Evolutionary conservation across 441 rosid species (phyloP), one percentile per base, ranked within the genome.

Genomic region (Hura crepitans): DNA sequence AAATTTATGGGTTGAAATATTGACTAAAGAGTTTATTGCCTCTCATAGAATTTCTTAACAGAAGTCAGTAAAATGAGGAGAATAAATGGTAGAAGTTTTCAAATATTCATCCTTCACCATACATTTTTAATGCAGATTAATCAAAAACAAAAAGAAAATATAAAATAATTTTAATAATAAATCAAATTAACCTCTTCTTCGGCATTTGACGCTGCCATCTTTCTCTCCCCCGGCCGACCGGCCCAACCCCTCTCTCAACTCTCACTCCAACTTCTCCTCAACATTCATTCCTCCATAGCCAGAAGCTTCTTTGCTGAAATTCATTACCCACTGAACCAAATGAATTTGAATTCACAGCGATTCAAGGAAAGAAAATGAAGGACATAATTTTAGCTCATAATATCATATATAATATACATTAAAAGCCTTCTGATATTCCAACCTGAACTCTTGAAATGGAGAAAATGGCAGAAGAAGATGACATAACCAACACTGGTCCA

Each of bases 1-100:
- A n/a, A n/a, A n/a, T n/a, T n/a, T n/a, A n/a, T n/a, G n/a, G n/a
- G n/a, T n/a, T n/a, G n/a, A n/a, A n/a, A 13, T 39, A 39, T 39
- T 39, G 23, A 54, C 31, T 13, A 53, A 20, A 22, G 58, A 14
- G 15, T 54, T 23, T 23, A 54, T 54, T 54, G 58, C 31, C 28
- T 54, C 31, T 9, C 3, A 0, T 10, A 23, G 28, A 4, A 7
- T 60, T 35, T 35, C 14, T 59, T 47, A 65, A 71, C 33, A 30
- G 69, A 70, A 53, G 5, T 54, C 73, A 79, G 74, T 9, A 66
- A 75, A 80, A 66, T 31, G 4, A 72, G 85, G 81, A 77, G 74
- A 77, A 51, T 45, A 56, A 56, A 60, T 23, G 76, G 74, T 60
- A 35, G 85, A 81, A 76, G 30, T 31, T 37, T 78, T 84, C 82